Evolutionary conservation across 2,329 filamentous ascomycete species (phyloP), one percentile per base, ranked within the genome.

Genomic region (Cladosporium sp.): DNA sequence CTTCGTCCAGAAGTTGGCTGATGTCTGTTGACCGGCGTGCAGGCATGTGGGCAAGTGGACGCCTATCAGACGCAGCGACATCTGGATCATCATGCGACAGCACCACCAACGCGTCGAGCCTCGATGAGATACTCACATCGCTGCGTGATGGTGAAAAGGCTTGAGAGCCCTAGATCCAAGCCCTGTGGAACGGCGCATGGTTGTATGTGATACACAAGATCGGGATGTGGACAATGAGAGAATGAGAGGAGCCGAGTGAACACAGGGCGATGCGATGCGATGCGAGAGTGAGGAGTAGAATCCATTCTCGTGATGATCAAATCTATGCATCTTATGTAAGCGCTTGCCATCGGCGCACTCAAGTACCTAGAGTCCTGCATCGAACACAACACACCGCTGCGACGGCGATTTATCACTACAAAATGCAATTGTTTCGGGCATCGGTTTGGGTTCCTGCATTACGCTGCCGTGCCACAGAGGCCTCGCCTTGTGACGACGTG

Each of bases 401-500:
- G 8, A 1, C 3, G 0, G n/a, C 18, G 7, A 18, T 11, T 11
- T 1, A 14, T 5, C 11, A 46, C 1, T 23, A 23, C 40, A 21
- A 23, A 18, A 46, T 23, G 8, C n/a, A 23, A 46, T 46, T 46
- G 40, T 55, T 21, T 55, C 52, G 52, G 52, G 52, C 33, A 57
- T 57, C 8, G 29, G 11, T 11, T 28, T 52, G 44, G 31, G 59
- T 62, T 56, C 61, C 61, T 63, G 50, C 61, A 56, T 44, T 50
- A 35, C 50, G 46, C 33, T 44, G 50, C 37, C 35, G 61, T 63
- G 50, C 16, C 61, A 63, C 61, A 46, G 31, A 46, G 31, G 26
- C 33, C 61, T 55, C 44, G 29, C 50, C 61, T 40, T 63, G 61
- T 63, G 60, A 56, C 35, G 50, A 50, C 60, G 33, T 46, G 50